A percentile compares a stretch with the other conserved stretches of the same genome.
Evolutionary conservation across 331 rosid genomes (phyloP).

Genomic region (Prunus yedoensis): DNA sequence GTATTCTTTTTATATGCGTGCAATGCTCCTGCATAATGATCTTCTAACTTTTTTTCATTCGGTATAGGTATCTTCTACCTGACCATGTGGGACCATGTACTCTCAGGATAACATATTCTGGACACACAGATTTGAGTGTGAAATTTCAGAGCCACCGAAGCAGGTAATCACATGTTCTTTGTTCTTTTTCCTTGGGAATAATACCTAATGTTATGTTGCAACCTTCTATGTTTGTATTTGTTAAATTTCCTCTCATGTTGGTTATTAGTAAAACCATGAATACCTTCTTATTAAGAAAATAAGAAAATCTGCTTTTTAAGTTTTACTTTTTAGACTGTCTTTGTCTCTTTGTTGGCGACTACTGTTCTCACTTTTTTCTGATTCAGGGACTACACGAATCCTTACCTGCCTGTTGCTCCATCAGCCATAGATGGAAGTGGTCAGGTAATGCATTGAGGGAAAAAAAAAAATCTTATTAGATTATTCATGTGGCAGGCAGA

Average conservation of each 20-base stretch:
- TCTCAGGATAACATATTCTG: slow-evolving; percentile 92
- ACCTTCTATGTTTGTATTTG: neutral
- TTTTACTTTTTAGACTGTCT: slow-evolving; percentile 8
- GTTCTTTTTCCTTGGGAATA: slow-evolving; percentile 11
- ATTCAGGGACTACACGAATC: slow-evolving; percentile 97
- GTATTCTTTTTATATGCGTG: slow-evolving; percentile 8
- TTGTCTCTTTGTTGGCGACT: neutral
- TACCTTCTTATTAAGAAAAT: neutral
- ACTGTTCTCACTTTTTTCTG: slow-evolving; percentile 18
- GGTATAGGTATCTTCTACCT: slow-evolving; percentile 77
- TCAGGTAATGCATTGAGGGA: slow-evolving; percentile 58
- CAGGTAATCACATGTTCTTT: slow-evolving; percentile 53
- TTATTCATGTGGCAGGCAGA: neutral
- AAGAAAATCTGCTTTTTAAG: neutral
- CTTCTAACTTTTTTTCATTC: slow-evolving; percentile 14
- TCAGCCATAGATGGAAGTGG: slow-evolving; percentile 97
- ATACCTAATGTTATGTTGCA: slow-evolving; percentile 1
- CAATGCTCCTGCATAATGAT: slow-evolving; percentile 19
- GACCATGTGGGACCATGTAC: slow-evolving; percentile 87
- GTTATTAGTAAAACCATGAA: neutral
- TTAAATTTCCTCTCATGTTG: neutral
- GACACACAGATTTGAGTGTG: slow-evolving; percentile 94
- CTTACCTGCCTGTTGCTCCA: slow-evolving; percentile 96
- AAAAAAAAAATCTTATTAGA: neutral
- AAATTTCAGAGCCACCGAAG: slow-evolving; percentile 98